Evolutionary conservation across 352 stramenopile genomes (phyloP).

Genomic region (Pythium pectinolyticum): DNA sequence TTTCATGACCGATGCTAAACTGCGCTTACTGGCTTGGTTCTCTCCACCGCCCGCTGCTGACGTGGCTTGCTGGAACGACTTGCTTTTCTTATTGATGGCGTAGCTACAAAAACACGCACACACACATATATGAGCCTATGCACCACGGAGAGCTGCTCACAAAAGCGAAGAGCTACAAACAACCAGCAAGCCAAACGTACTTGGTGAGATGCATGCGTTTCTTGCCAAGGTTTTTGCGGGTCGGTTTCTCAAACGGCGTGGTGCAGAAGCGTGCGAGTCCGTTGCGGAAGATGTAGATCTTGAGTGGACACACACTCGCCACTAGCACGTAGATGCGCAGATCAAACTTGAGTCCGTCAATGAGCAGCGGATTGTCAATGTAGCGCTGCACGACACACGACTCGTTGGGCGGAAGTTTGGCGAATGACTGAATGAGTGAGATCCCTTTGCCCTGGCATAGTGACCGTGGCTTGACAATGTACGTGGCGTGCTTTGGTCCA

Average conservation of each 20-base stretch:
- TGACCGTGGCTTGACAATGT: slow-evolving; percentile 45
- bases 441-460: slow-evolving; percentile 50
- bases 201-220: slow-evolving; percentile 56
- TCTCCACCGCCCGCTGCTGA: slow-evolving; percentile 17
- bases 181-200: slow-evolving; percentile 13
- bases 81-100: slow-evolving; percentile 49
- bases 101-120: slow-evolving; percentile 30
- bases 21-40: slow-evolving; percentile 40
- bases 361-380: slow-evolving; percentile 90
- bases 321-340: slow-evolving; percentile 85
- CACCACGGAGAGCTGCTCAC: no score
- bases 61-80: slow-evolving; percentile 35
- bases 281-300: slow-evolving; percentile 86
- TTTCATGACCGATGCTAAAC: slow-evolving; percentile 35
- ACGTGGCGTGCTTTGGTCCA: slow-evolving; percentile 38
- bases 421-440: slow-evolving; percentile 38
- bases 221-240: slow-evolving; percentile 36
- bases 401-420: slow-evolving; percentile 34
- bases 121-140: not conserved
- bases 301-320: slow-evolving; percentile 58
- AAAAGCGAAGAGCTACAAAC: no score
- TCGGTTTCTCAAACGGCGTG: slow-evolving; percentile 41
- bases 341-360: slow-evolving; percentile 94
- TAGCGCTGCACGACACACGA: slow-evolving; percentile 71
- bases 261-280: slow-evolving; percentile 85